Percentiles rank a stretch among this genome's conserved stretches.
These are phyloP conservation scores for Fraxinus latifolia DNA, from an alignment of 305 asterid genomes.

Conservation along the genomic window DNA sequence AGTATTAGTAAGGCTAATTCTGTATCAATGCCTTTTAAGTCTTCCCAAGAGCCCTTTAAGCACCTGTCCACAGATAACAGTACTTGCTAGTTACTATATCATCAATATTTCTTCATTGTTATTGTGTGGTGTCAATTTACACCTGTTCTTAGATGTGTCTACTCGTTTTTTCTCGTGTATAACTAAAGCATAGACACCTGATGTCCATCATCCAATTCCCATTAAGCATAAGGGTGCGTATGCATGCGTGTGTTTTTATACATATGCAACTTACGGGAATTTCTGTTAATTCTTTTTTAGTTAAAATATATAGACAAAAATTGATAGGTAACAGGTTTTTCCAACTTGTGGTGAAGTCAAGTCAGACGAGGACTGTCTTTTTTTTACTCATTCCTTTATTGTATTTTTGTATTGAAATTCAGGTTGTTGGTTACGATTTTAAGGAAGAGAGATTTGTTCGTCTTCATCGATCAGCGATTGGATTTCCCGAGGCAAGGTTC, in stretches of 20 bases:
- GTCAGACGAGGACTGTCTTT: background rate
- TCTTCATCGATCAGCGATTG: slow-evolving; percentile 69
- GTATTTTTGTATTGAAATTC: slow-evolving; percentile 1
- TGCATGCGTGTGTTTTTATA: background rate
- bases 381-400: background rate
- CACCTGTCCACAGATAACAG: background rate
- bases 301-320: background rate
- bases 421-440: slow-evolving; percentile 90
- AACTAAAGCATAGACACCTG: background rate
- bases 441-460: slow-evolving; percentile 84
- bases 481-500: slow-evolving; percentile 71
- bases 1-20: background rate
- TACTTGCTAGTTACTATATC: background rate
- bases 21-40: background rate
- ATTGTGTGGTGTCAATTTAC: background rate
- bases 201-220: background rate
- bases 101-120: background rate
- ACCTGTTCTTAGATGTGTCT: background rate
- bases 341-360: background rate
- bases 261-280: background rate
- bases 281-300: background rate
- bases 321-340: background rate
- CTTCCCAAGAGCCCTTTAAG: background rate
- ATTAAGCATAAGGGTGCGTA: background rate
- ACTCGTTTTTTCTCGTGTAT: background rate